These are phyloP conservation scores for Coemansia sp. DNA, from an alignment of 192 early-diverging fungal genomes.

Conservation along the genomic window DNA sequence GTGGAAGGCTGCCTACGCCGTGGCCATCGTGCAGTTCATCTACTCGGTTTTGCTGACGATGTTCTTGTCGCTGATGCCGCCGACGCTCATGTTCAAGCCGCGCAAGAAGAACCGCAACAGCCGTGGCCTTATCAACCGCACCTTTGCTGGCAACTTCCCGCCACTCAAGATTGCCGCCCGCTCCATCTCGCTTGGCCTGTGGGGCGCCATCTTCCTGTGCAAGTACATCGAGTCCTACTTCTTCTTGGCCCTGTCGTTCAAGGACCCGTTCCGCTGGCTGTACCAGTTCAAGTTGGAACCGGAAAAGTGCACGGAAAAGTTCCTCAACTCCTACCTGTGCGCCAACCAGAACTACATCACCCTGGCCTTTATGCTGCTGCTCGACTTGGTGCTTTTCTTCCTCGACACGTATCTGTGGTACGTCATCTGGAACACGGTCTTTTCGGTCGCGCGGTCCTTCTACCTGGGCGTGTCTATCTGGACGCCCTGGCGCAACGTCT, in stretches of 20 bases:
- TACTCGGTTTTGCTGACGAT: constrained; percentile 66
- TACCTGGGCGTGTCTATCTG: constrained; percentile 77
- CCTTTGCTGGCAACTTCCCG: constrained; percentile 75
- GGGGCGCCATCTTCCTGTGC: constrained; percentile 69
- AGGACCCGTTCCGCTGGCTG: constrained; percentile 64
- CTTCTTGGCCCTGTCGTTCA: constrained; percentile 78
- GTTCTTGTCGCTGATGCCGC: constrained; percentile 66
- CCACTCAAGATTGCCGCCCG: constrained; percentile 65
- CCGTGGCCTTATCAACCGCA: constrained; percentile 57
- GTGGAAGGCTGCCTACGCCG: constrained; percentile 56
- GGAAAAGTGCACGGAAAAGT: constrained; percentile 60
- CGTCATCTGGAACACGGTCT: constrained; percentile 79
- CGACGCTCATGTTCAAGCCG: constrained; percentile 60
- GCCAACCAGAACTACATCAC: constrained; percentile 66
- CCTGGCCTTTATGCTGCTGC: constrained; percentile 70
- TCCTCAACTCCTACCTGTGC: constrained; percentile 60
- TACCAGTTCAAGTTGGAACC: constrained; percentile 57
- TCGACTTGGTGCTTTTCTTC: constrained; percentile 75
- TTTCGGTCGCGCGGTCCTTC: constrained; percentile 74
- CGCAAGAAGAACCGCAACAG: constrained; percentile 56
- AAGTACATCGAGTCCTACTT: constrained; percentile 83
- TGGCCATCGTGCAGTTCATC: constrained; percentile 67
- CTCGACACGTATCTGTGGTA: constrained; percentile 88
- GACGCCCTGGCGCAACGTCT: constrained; percentile 80
- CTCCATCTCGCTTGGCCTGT: constrained; percentile 66